phyloP scores from a whole-genome alignment of 495 filamentous ascomycete genomes.

The Platismatia glauca region DNA sequence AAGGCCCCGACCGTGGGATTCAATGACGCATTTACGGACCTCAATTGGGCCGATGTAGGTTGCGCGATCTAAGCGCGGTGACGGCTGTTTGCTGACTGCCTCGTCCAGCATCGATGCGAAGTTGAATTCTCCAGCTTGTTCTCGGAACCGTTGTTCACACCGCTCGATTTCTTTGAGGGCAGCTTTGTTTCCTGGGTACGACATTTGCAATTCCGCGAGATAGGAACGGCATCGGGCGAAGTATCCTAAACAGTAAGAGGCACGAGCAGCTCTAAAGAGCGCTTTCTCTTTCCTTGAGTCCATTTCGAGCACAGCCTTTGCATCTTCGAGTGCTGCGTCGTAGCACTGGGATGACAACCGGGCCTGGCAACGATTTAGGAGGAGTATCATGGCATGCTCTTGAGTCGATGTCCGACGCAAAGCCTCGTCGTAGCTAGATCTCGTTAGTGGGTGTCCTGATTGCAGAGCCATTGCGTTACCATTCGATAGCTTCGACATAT shows the following conservation, averaged over 20 bases:
- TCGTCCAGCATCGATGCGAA: slow-evolving; percentile 36
- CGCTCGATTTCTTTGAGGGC: slow-evolving; percentile 30
- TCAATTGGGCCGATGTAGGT: slow-evolving; percentile 34
- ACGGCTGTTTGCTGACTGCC: slow-evolving; percentile 26
- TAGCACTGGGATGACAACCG: slow-evolving; percentile 37
- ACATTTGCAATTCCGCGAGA: slow-evolving; percentile 20
- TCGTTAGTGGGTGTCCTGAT: neutral
- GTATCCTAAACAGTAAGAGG: slow-evolving; percentile 37
- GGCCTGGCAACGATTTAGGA: slow-evolving; percentile 40
- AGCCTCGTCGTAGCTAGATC: slow-evolving; percentile 6
- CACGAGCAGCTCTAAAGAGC: slow-evolving; percentile 38
- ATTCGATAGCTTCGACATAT: slow-evolving; percentile 4
- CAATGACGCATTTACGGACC: slow-evolving; percentile 20
- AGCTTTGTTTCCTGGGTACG: slow-evolving; percentile 27
- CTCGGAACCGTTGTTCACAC: slow-evolving; percentile 25
- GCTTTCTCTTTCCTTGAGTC: slow-evolving; percentile 34
- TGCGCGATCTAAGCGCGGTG: slow-evolving; percentile 37
- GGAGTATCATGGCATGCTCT: slow-evolving; percentile 4
- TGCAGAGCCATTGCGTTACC: neutral
- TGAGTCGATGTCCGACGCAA: neutral
- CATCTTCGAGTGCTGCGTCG: slow-evolving; percentile 40
- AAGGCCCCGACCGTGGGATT: slow-evolving; percentile 34
- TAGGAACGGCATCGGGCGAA: slow-evolving; percentile 32
- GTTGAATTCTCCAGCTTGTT: slow-evolving; percentile 38
- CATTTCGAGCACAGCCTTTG: slow-evolving; percentile 22